A percentile compares a stretch with the other conserved stretches of the same genome.
These are phyloP conservation scores for Colletotrichum shisoi DNA, from an alignment of 2,329 filamentous ascomycete species.

Conservation along the genomic window DNA sequence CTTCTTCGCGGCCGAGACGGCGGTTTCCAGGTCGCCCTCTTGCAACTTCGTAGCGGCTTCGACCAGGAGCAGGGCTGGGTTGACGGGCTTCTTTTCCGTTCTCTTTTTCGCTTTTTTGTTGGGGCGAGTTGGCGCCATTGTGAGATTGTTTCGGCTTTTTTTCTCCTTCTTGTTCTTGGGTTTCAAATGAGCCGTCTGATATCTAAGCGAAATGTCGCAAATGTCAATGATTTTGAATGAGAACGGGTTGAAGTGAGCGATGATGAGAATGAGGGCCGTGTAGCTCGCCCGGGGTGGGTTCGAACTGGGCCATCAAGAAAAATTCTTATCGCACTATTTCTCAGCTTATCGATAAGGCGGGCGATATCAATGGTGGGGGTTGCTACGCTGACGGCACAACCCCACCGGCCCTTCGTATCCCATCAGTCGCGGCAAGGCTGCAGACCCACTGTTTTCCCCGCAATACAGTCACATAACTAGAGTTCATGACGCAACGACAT, in stretches of 20 bases:
- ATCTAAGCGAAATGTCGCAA: neutral
- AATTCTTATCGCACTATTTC: constrained; percentile 35
- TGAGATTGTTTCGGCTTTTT: neutral
- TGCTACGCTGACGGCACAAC: constrained; percentile 5
- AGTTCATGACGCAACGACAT: too few species aligned
- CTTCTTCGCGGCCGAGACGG: constrained; percentile 51
- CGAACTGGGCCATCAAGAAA: constrained; percentile 18
- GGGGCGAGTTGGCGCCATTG: constrained; percentile 55
- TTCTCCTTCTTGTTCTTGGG: neutral
- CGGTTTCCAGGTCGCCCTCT: constrained; percentile 54
- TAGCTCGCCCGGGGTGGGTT: constrained; percentile 22
- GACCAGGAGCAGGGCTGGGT: constrained; percentile 46
- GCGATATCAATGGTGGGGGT: constrained; percentile 22
- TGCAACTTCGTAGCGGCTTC: constrained; percentile 55
- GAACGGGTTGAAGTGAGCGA: constrained; percentile 9
- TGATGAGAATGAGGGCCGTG: constrained; percentile 13
- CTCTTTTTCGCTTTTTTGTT: constrained; percentile 50
- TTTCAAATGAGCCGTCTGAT: neutral
- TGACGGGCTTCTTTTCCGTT: constrained; percentile 43
- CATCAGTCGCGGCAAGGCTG: too few species aligned
- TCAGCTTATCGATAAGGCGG: constrained; percentile 36
- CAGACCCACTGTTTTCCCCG: too few species aligned
- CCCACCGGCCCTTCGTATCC: neutral
- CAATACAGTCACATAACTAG: too few species aligned
- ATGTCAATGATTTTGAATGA: neutral